Conservation (phyloP, 306 rosid genomes). For the Fragaria vesca region DNA sequence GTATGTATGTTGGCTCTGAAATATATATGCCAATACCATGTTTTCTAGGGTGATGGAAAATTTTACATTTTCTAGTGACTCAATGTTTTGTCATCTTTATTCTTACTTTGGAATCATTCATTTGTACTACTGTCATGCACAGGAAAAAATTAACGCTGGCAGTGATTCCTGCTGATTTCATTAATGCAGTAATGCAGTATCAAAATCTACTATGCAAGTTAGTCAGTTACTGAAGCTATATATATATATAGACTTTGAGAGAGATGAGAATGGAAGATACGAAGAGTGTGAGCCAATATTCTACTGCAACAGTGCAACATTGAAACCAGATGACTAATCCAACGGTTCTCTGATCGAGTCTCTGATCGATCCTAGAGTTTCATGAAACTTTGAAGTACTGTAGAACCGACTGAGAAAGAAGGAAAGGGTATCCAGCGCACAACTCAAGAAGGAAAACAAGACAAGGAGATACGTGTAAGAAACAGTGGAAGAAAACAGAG, state of each 20-base stretch:
- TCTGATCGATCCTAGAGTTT: background rate
- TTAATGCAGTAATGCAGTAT: constrained; percentile 33
- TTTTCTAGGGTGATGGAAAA: constrained; percentile 4
- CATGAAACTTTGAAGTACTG: background rate
- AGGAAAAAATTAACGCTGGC: constrained; percentile 17
- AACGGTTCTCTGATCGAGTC: too few relatives aligned
- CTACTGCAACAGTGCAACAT: background rate
- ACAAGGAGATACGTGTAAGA: constrained; percentile 50
- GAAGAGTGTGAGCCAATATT: background rate
- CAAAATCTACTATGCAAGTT: constrained; percentile 36
- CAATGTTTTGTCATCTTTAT: background rate
- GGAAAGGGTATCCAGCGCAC: constrained; percentile 54
- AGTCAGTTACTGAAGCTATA: constrained; percentile 5
- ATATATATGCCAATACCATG: background rate
- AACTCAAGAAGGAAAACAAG: constrained; percentile 65
- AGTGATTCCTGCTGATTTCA: constrained; percentile 43
- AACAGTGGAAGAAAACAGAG: constrained; percentile 64
- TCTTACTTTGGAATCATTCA: constrained; percentile 36
- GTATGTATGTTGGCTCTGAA: constrained; percentile 27
- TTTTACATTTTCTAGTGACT: constrained; percentile 20
- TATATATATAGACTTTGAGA: background rate
- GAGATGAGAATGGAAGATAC: constrained; percentile 11
- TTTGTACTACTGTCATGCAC: constrained; percentile 18
- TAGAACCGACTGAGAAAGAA: background rate
- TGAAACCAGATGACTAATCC: background rate